Evolutionary conservation across 2,329 filamentous ascomycete genomes (phyloP), one percentile per base, ranked within the genome.

Genomic region (Emericellopsis atlantica): DNA sequence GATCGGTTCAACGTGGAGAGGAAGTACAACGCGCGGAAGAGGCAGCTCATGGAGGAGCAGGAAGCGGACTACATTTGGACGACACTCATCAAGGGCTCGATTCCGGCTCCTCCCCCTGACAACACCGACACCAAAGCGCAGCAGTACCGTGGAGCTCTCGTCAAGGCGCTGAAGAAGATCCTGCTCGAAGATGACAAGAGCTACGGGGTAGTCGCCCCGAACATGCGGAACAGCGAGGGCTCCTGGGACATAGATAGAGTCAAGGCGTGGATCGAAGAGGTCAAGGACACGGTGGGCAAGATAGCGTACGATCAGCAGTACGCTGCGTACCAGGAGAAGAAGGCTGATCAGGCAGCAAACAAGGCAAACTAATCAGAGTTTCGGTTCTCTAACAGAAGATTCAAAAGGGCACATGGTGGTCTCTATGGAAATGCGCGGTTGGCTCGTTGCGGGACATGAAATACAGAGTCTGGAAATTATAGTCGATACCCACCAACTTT

Each of bases 161-260:
- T 63, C 26, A 62, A 60, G 32, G 67, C 65, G 1, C 48, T 79
- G 34, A 70, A 65, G 50, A 63, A 55, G 43, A 65, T 77, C 40
- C 56, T 80, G 22, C 46, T 78, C 36, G 56, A 69, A 3, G 60
- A 56, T 0, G 61, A 72, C 29, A 35, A 42, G 2, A 54, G 51
- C 14, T 67, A 69, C 41, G 65, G 61, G 0, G 48, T 64, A 2
- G 10, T 47, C 1, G 51, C 55, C 0, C 40, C 49, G 2, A 43
- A 45, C 10, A 44, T 45, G 2, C 46, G 67, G 15, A 56, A 50
- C 36, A 53, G 62, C 22, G 44, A 47, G 1, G 70, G 70, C 0
- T 52, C 65, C n/a, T 73, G 64, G 42, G 49, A 68, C 41, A 51
- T 64, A 22, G 62, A 65, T 0, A 49, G 52, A 2, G 63, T 73